A percentile compares a stretch with the other conserved stretches of the same genome.
phyloP scores from a whole-genome alignment of 1,284 basidiomycete species.

The Megacollybia platyphylla region DNA sequence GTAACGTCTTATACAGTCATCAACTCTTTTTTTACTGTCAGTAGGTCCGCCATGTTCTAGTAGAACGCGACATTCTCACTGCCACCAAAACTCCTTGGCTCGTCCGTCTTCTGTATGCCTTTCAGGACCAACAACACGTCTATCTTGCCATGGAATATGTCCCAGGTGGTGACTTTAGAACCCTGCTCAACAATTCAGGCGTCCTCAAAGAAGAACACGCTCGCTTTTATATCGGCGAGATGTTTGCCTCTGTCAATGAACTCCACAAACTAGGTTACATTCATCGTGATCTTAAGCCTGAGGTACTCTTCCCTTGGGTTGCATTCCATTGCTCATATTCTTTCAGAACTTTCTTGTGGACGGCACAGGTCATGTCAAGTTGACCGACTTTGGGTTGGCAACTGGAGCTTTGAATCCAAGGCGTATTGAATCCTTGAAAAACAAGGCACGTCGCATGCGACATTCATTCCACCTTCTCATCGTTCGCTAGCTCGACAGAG shows the following conservation, averaged over 20 bases:
- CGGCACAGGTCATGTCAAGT: slow-evolving; percentile 90
- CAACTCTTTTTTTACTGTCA: slow-evolving; percentile 5
- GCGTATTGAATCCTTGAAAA: slow-evolving; percentile 88
- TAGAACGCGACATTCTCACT: slow-evolving; percentile 93
- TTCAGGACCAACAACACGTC: slow-evolving; percentile 82
- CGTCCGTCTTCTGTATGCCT: slow-evolving; percentile 85
- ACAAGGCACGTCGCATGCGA: slow-evolving; percentile 49
- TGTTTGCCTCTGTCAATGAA: slow-evolving; percentile 87
- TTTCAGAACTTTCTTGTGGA: slow-evolving; percentile 94
- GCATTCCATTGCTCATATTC: neutral
- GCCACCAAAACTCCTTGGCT: slow-evolving; percentile 95
- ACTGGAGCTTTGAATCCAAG: slow-evolving; percentile 94
- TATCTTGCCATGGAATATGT: slow-evolving; percentile 99
- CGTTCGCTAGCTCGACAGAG: slow-evolving; percentile 73
- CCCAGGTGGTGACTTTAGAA: slow-evolving; percentile 92
- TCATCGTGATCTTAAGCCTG: slow-evolving; percentile 95
- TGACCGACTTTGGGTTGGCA: slow-evolving; percentile 97
- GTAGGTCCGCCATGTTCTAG: slow-evolving; percentile 84
- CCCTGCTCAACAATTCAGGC: slow-evolving; percentile 90
- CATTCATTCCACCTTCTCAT: slow-evolving; percentile 3
- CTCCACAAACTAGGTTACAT: slow-evolving; percentile 94
- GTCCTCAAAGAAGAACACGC: slow-evolving; percentile 95
- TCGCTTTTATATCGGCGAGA: slow-evolving; percentile 89
- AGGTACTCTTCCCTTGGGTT: slow-evolving; percentile 33
- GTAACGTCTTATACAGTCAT: slow-evolving; percentile 23